Conservation (phyloP, 108 stramenopile genomes). For the Craspedostauros australis region DNA sequence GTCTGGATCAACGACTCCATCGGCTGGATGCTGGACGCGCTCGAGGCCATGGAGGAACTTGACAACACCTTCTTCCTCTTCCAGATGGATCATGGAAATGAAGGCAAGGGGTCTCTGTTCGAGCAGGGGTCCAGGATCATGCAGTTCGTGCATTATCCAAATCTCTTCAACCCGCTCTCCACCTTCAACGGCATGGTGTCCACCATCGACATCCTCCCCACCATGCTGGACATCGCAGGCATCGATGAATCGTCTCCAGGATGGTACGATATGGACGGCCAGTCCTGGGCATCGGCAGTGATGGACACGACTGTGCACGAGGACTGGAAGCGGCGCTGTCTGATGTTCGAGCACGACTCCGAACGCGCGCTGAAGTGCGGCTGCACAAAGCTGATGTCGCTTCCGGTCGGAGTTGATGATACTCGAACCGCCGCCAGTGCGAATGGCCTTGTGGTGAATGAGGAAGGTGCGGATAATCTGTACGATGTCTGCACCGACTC, state of each 20-base stretch:
- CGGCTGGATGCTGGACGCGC: slow-evolving; percentile 20
- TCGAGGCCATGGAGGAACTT: slow-evolving; percentile 19
- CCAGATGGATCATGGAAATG: slow-evolving; percentile 36
- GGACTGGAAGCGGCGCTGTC: slow-evolving; percentile 20
- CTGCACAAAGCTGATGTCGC: slow-evolving; percentile 27
- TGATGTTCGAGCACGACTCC: slow-evolving; percentile 10
- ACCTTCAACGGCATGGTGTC: slow-evolving; percentile 7
- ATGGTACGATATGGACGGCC: slow-evolving; percentile 18
- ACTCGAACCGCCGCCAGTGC: too few species aligned
- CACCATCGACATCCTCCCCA: slow-evolving; percentile 18
- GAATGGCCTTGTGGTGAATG: too few species aligned
- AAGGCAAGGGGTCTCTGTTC: slow-evolving; percentile 20
- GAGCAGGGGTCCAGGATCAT: slow-evolving; percentile 20
- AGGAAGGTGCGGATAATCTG: too few species aligned
- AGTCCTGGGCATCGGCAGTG: slow-evolving; percentile 15
- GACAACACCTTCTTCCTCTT: slow-evolving; percentile 36
- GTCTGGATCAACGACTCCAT: slow-evolving; percentile 43
- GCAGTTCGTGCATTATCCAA: slow-evolving; percentile 23
- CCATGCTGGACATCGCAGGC: slow-evolving; percentile 18
- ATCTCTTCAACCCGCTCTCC: too few species aligned
- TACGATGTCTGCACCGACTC: too few species aligned
- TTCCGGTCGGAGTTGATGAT: too few species aligned
- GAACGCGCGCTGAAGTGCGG: slow-evolving; percentile 23
- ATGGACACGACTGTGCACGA: too few species aligned
- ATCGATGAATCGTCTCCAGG: too few species aligned